Evolutionary conservation across 1,284 basidiomycete species (phyloP).

Genomic region (Hemileia vastatrix): DNA sequence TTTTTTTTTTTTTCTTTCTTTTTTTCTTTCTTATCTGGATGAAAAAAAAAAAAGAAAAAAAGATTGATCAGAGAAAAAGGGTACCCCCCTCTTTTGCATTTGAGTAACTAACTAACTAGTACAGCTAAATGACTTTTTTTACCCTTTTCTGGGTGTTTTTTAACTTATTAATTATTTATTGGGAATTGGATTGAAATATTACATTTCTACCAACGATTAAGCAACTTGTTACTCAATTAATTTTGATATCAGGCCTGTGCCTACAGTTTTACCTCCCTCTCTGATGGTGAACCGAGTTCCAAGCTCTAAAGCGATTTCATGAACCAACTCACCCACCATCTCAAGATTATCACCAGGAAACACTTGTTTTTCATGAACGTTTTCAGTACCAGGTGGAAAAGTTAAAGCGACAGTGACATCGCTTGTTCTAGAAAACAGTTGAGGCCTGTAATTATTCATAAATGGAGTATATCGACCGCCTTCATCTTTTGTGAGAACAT

Average conservation of each 20-base stretch:
- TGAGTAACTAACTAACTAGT: too few species aligned
- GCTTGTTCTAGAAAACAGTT: slow-evolving; percentile 91
- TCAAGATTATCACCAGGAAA: slow-evolving; percentile 99
- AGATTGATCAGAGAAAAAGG: too few species aligned
- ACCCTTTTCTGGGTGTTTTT: too few species aligned
- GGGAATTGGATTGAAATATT: too few species aligned
- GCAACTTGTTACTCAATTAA: too few species aligned
- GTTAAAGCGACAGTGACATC: slow-evolving; percentile 79
- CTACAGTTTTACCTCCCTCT: slow-evolving; percentile 79
- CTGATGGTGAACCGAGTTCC: slow-evolving; percentile 95
- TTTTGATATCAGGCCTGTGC: slow-evolving; percentile 20
- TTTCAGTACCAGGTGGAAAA: slow-evolving; percentile 68
- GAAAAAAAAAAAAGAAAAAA: too few species aligned
- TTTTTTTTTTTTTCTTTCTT: too few species aligned
- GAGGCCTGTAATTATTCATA: slow-evolving; percentile 90
- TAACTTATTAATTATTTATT: too few species aligned
- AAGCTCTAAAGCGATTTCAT: slow-evolving; percentile 82
- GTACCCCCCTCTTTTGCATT: too few species aligned
- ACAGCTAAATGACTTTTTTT: too few species aligned
- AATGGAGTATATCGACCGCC: slow-evolving; percentile 97
- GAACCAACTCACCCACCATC: slow-evolving; percentile 72
- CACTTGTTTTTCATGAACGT: slow-evolving; percentile 57
- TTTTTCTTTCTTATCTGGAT: too few species aligned
- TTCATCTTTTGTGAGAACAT: slow-evolving; percentile 92
- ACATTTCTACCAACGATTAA: too few species aligned